Evolutionary conservation across 1,284 basidiomycete genomes (phyloP).

Genomic region (Trichosporon sp.): DNA sequence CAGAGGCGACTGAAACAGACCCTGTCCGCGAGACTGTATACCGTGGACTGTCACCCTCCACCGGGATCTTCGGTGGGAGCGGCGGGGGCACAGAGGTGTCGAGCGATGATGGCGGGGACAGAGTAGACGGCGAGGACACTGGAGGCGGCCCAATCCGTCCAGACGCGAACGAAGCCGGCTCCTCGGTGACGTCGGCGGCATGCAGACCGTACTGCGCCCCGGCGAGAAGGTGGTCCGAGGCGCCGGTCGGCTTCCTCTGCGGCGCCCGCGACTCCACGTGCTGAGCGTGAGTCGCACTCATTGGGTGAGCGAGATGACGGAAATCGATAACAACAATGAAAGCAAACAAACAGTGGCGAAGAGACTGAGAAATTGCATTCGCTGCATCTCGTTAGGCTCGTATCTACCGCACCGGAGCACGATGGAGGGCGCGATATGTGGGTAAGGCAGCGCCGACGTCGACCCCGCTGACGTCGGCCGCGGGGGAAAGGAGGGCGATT

Average conservation of each 20-base stretch:
- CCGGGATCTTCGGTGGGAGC: background rate
- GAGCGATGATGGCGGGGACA: background rate
- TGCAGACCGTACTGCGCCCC: background rate
- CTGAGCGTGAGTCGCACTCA: background rate
- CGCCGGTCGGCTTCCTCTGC: background rate
- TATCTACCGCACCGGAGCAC: too few species aligned
- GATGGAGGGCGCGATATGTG: too few species aligned
- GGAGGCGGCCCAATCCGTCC: background rate
- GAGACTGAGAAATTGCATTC: too few species aligned
- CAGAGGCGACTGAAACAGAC: background rate
- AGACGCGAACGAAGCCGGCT: background rate
- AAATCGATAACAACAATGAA: too few species aligned
- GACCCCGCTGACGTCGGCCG: too few species aligned
- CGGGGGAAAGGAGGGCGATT: too few species aligned
- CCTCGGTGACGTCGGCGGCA: background rate
- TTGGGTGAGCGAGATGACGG: too few species aligned
- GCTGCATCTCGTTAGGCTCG: too few species aligned
- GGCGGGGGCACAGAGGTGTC: background rate
- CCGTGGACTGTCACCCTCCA: background rate
- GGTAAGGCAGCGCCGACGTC: too few species aligned
- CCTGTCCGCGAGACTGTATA: background rate
- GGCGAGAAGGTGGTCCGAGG: background rate
- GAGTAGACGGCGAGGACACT: background rate
- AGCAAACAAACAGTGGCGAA: too few species aligned
- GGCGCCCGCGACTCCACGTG: background rate